Percentiles rank a stretch among this genome's conserved stretches.
phyloP scores from a whole-genome alignment of 2,329 filamentous ascomycete genomes.

The Ophiostoma sp. region DNA sequence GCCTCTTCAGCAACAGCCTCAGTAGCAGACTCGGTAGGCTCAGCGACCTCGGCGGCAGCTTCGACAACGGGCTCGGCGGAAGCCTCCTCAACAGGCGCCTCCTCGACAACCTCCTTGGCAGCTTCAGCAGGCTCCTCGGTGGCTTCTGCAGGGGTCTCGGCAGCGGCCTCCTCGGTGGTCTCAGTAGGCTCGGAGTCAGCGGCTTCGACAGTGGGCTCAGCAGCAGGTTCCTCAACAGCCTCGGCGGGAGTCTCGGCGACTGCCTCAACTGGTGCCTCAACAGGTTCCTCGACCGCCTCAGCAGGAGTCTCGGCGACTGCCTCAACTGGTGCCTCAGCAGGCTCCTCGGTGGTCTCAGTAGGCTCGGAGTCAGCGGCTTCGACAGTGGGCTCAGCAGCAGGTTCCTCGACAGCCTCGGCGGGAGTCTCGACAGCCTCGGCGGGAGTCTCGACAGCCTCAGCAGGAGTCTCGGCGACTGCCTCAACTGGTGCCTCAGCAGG shows the following conservation, averaged over 20 bases:
- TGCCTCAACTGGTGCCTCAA: slow-evolving; percentile 12
- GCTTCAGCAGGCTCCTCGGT: background rate
- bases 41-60: background rate
- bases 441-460: background rate
- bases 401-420: background rate
- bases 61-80: background rate
- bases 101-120: background rate
- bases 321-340: background rate
- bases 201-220: background rate
- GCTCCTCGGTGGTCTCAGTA: no score
- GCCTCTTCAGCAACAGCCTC: background rate
- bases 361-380: no score
- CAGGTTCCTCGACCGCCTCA: slow-evolving; percentile 13
- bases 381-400: background rate
- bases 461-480: background rate
- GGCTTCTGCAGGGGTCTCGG: slow-evolving; percentile 3
- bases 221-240: slow-evolving; percentile 23
- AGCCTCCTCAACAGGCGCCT: background rate
- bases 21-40: background rate
- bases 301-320: slow-evolving; percentile 12
- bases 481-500: background rate
- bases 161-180: slow-evolving; percentile 21
- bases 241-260: slow-evolving; percentile 28
- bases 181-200: slow-evolving; percentile 2
- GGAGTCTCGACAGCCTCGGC: background rate